Conservation (phyloP, 306 rosid species). For the Pyrus communis region DNA sequence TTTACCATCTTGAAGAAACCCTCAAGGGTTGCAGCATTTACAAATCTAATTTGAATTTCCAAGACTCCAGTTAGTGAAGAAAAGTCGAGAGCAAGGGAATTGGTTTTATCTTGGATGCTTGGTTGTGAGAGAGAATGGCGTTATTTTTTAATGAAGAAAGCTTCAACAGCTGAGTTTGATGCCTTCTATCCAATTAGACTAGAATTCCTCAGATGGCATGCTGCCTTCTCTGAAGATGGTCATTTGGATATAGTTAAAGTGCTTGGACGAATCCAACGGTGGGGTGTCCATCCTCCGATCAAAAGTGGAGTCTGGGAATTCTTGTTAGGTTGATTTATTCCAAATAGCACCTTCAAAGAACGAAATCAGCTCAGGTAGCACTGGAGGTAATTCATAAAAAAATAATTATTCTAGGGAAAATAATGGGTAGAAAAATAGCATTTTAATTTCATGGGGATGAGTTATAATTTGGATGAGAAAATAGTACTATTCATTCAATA, state of each 20-base stretch:
- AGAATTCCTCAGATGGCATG: constrained; percentile 74
- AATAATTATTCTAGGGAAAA: too few relatives aligned
- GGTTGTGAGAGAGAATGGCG: constrained; percentile 17
- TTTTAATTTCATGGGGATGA: too few relatives aligned
- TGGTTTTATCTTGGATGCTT: constrained; percentile 17
- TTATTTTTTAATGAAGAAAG: constrained; percentile 17
- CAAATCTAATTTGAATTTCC: neutral
- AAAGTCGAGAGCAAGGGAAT: neutral
- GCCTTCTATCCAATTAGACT: constrained; percentile 36
- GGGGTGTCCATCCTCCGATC: constrained; percentile 96
- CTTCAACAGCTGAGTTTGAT: constrained; percentile 34
- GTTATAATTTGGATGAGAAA: too few relatives aligned
- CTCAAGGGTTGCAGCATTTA: neutral
- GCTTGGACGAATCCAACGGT: constrained; percentile 70
- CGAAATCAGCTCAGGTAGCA: constrained; percentile 54
- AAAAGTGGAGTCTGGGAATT: constrained; percentile 92
- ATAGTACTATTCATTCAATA: too few relatives aligned
- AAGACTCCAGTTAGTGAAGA: neutral
- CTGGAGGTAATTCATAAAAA: too few relatives aligned
- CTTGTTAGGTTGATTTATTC: constrained; percentile 87
- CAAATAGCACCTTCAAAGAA: constrained; percentile 70
- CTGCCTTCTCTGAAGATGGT: constrained; percentile 71
- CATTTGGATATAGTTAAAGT: constrained; percentile 73
- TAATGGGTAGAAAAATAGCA: too few relatives aligned
- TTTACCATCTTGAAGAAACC: neutral